Evolutionary conservation across 768 basidiomycete genomes (phyloP).

Genomic region (Trametes sanguinea): DNA sequence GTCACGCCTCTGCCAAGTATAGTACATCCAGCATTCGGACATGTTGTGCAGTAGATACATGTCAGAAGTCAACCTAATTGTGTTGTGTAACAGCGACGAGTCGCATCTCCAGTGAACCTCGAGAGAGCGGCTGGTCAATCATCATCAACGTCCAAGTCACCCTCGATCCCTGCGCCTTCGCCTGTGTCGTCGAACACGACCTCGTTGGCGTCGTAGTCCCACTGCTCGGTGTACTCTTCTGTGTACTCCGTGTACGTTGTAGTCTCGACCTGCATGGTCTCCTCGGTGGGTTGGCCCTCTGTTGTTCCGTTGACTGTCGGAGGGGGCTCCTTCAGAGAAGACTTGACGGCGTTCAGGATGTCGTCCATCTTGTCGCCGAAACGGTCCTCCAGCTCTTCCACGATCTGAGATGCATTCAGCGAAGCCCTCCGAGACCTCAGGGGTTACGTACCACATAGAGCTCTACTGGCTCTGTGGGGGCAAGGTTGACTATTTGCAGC

Average conservation of each 20-base stretch:
- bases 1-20: constrained; percentile 11
- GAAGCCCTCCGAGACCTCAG: neutral
- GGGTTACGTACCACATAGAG: constrained; percentile 71
- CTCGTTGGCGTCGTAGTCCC: constrained; percentile 50
- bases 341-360: constrained; percentile 59
- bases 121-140: constrained; percentile 34
- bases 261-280: constrained; percentile 9
- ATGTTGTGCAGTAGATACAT: constrained; percentile 25
- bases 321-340: constrained; percentile 36
- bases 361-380: constrained; percentile 70
- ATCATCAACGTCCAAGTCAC: constrained; percentile 70
- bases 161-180: constrained; percentile 66
- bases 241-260: constrained; percentile 21
- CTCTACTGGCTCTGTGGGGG: constrained; percentile 79
- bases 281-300: neutral
- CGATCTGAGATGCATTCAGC: constrained; percentile 54
- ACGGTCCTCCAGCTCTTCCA: constrained; percentile 89
- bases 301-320: neutral
- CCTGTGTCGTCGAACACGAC: constrained; percentile 64
- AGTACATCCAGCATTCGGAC: constrained; percentile 10
- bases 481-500: constrained; percentile 88
- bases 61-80: constrained; percentile 19
- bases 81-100: constrained; percentile 11
- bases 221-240: constrained; percentile 30
- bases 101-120: neutral